Conservation (phyloP, 192 early-diverging fungal genomes). For the Paraglomus brasilianum region DNA sequence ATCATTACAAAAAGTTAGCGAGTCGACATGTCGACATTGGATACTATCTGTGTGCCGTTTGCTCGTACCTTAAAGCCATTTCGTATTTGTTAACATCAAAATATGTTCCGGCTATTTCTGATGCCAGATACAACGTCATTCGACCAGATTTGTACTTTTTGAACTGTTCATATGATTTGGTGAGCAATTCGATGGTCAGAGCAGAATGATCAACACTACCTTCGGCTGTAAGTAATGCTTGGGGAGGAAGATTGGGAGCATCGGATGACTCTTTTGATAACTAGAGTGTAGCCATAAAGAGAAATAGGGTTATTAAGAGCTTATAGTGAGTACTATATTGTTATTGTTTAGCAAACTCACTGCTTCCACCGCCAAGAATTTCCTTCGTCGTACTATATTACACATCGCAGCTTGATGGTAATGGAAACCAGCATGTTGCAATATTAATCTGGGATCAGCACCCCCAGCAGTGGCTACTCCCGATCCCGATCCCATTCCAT, state of each 20-base stretch:
- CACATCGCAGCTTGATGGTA: constrained; percentile 75
- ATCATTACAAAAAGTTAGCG: not conserved
- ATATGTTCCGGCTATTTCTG: constrained; percentile 86
- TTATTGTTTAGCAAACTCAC: constrained; percentile 3
- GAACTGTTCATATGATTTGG: constrained; percentile 90
- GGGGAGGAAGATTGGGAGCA: constrained; percentile 36
- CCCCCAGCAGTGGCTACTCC: constrained; percentile 43
- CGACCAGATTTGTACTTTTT: constrained; percentile 69
- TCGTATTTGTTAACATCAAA: constrained; percentile 73
- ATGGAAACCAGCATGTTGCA: constrained; percentile 87
- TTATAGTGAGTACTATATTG: not conserved
- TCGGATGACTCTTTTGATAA: constrained; percentile 4
- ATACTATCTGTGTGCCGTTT: not conserved
- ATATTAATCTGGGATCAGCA: constrained; percentile 60
- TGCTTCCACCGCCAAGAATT: constrained; percentile 52
- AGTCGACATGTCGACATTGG: not conserved
- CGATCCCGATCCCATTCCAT: constrained; percentile 32
- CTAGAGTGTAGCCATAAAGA: not conserved
- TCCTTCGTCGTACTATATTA: constrained; percentile 66
- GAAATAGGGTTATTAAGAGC: not conserved
- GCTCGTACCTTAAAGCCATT: constrained; percentile 70
- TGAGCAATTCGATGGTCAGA: constrained; percentile 79
- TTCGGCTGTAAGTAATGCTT: constrained; percentile 46
- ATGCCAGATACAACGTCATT: constrained; percentile 81
- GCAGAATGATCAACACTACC: constrained; percentile 61